Evolutionary conservation across 345 rosid genomes (phyloP).

Genomic region (Moringa oleifera): DNA sequence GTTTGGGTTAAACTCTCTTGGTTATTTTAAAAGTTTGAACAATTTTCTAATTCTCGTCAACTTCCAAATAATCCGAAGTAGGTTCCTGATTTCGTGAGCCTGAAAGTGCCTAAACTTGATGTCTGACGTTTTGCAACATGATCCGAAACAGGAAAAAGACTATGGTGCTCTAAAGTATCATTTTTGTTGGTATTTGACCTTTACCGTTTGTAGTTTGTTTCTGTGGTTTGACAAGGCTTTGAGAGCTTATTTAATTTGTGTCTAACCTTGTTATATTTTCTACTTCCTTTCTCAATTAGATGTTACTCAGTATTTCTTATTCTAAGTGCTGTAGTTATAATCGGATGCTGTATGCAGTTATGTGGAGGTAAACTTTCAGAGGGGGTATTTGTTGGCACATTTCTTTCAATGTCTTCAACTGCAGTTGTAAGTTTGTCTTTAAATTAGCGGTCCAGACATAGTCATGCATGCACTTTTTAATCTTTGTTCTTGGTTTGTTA

Average conservation of each 20-base stretch:
- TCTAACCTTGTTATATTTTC: too few species aligned
- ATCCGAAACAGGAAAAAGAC: too few species aligned
- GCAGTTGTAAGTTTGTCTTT: slow-evolving; percentile 89
- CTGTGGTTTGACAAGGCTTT: too few species aligned
- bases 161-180: too few species aligned
- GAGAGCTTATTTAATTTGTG: too few species aligned
- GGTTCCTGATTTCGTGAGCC: too few species aligned
- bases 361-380: slow-evolving; percentile 89
- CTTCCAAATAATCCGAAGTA: too few species aligned
- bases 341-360: slow-evolving; percentile 48
- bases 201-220: neutral
- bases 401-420: slow-evolving; percentile 92
- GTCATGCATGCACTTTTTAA: neutral
- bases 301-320: too few species aligned
- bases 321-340: slow-evolving; percentile 19
- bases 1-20: too few species aligned
- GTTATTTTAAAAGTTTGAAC: too few species aligned
- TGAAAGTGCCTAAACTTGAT: neutral
- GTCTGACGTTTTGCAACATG: neutral
- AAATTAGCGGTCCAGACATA: slow-evolving; percentile 8
- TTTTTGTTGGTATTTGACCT: neutral
- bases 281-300: too few species aligned
- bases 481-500: slow-evolving; percentile 8
- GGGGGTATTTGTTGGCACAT: slow-evolving; percentile 88
- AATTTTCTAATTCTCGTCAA: too few species aligned